These are phyloP conservation scores for Leccinum obscurum DNA, from an alignment of 768 basidiomycete species.

Conservation along the genomic window DNA sequence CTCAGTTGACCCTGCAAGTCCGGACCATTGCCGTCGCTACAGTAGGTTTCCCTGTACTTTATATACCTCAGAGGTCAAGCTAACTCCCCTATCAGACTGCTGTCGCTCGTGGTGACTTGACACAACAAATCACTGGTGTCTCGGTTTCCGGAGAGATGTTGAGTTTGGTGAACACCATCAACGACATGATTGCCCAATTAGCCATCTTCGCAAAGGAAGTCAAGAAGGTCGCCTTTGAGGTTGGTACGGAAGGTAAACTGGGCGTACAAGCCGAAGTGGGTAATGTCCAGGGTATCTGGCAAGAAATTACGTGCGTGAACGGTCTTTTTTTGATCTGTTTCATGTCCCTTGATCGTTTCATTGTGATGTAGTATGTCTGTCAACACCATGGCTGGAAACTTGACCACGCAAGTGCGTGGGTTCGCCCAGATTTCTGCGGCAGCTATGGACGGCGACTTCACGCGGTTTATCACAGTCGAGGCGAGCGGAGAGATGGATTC, in stretches of 20 bases:
- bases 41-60: constrained; percentile 41
- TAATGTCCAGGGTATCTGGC: constrained; percentile 97
- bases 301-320: constrained; percentile 87
- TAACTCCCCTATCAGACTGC: constrained; percentile 56
- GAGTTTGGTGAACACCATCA: constrained; percentile 96
- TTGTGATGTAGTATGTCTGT: constrained; percentile 71
- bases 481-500: constrained; percentile 99
- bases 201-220: constrained; percentile 77
- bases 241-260: constrained; percentile 97
- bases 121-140: constrained; percentile 89
- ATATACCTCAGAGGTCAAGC: background rate
- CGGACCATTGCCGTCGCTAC: constrained; percentile 92
- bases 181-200: constrained; percentile 75
- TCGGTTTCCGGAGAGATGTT: constrained; percentile 95
- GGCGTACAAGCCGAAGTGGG: constrained; percentile 98
- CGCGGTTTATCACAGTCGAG: constrained; percentile 98
- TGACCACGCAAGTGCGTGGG: constrained; percentile 98
- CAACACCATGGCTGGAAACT: constrained; percentile 95
- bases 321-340: background rate
- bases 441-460: constrained; percentile 98
- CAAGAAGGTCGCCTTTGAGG: constrained; percentile 95
- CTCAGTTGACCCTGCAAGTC: constrained; percentile 86
- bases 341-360: background rate
- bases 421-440: constrained; percentile 99
- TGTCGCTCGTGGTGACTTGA: constrained; percentile 91